Conservation (phyloP, 257 asterid species). For the Scutellaria baicalensis region DNA sequence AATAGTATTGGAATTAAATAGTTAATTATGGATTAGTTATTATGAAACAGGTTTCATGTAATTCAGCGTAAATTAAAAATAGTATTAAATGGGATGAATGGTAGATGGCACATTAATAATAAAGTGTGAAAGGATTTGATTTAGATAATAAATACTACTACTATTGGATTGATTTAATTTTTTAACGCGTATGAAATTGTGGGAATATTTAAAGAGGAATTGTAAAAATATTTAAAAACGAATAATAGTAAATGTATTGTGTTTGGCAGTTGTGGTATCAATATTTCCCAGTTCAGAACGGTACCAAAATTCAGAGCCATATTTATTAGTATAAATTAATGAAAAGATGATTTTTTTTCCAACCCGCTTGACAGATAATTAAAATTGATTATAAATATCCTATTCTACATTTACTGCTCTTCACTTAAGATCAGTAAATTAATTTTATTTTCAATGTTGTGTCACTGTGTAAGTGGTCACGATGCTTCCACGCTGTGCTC, state of each 20-base stretch:
- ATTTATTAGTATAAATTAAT: constrained; percentile 22
- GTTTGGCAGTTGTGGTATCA: constrained; percentile 27
- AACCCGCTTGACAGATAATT: constrained; percentile 11
- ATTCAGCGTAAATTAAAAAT: too few species aligned
- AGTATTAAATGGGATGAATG: neutral
- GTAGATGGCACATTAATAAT: neutral
- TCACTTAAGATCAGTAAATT: neutral
- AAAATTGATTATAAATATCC: neutral
- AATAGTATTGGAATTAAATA: too few species aligned
- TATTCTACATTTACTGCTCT: constrained; percentile 3
- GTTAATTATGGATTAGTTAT: too few species aligned
- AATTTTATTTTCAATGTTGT: neutral
- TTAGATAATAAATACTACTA: neutral
- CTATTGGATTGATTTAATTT: neutral
- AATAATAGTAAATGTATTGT: constrained; percentile 18
- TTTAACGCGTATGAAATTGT: neutral
- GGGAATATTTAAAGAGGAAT: neutral
- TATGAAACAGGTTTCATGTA: too few species aligned
- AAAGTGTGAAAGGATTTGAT: neutral
- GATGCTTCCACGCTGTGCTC: constrained; percentile 1
- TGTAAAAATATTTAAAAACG: neutral
- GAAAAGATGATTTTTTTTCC: neutral
- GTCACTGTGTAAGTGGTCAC: neutral
- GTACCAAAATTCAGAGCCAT: constrained; percentile 22
- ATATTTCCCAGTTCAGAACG: constrained; percentile 24